Evolutionary conservation across 2,329 filamentous ascomycete genomes (phyloP), one percentile per base, ranked within the genome.

Genomic region (Cercospora canescens): DNA sequence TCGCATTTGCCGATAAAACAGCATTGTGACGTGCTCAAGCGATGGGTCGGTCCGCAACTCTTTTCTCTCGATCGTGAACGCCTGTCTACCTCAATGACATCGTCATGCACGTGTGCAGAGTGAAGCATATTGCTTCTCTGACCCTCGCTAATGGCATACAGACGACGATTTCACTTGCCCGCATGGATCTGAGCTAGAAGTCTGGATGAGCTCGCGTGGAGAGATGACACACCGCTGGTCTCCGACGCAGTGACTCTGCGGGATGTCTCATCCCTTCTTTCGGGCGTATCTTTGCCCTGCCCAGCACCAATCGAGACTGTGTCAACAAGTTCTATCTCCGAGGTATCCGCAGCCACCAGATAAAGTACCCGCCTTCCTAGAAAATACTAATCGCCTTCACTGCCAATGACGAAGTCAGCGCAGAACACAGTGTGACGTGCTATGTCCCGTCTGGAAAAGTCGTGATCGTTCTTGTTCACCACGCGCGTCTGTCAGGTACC

Each of bases 1-100:
- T 66, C 64, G 64, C 64, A 62, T 66, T 59, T 59, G 45, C 60
- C 35, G 59, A 34, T 39, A 16, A 18, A 32, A 26, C 55, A 26
- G n/a, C 26, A 24, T 12, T 52, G 24, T 61, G 59, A 61, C 59
- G 59, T 61, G 59, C 59, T 61, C 16, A 32, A 34, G 58, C n/a
- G n/a, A 32, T 34, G 58, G 30, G 18, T 26, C 52, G 30, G 56
- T 32, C 32, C 39, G 45, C 16, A 48, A 50, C 34, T 39, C 34
- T 55, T 45, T 21, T n/a, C n/a, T n/a, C 45, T 52, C 24, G 45
- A 52, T 52, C 45, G 12, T 30, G 45, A 9, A 32, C 30, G 9
- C 6, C 32, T 41, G 21, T 59, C 57, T 21, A 32, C 50, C 50
- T 50, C 45, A 37, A 37, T 45, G 50, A 45, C n/a, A n/a, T 55